Evolutionary conservation across 108 stramenopile species (phyloP).

Genomic region (Pseudonitzschia pungens): DNA sequence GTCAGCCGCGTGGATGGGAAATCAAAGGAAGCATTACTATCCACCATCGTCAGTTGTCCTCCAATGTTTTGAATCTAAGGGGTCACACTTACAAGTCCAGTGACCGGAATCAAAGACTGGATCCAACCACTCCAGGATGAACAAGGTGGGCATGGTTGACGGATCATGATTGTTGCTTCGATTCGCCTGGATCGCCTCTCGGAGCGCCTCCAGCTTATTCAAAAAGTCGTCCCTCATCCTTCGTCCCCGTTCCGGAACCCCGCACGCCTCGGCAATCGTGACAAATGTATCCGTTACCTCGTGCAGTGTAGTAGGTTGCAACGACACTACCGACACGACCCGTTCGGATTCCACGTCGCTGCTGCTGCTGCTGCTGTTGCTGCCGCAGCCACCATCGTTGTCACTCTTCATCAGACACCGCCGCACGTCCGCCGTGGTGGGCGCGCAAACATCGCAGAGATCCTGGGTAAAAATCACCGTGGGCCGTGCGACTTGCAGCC

Average conservation of each 20-base stretch:
- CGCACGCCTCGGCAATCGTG: constrained; percentile 58
- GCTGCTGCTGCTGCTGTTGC: constrained; percentile 18
- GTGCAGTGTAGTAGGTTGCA: constrained; percentile 69
- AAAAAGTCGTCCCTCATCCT: constrained; percentile 40
- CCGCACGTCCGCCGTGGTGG: constrained; percentile 52
- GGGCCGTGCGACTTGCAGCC: constrained; percentile 52
- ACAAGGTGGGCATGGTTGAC: constrained; percentile 38
- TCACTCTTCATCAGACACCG: constrained; percentile 16
- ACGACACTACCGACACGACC: constrained; percentile 44
- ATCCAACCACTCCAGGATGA: constrained; percentile 91
- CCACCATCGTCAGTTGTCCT: no score
- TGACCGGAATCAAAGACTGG: constrained; percentile 91
- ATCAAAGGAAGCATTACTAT: not conserved
- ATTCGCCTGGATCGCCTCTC: constrained; percentile 22
- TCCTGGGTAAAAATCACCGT: constrained; percentile 86
- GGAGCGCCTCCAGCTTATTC: constrained; percentile 27
- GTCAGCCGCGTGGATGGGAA: no score
- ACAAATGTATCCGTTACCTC: constrained; percentile 75
- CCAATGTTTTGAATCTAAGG: not conserved
- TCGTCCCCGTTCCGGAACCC: constrained; percentile 53
- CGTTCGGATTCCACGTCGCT: not conserved
- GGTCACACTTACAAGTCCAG: constrained; percentile 63
- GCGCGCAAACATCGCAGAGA: constrained; percentile 88
- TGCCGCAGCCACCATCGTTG: not conserved
- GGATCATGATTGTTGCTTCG: not conserved